A percentile compares a stretch with the other conserved stretches of the same genome.
Conservation (phyloP, 805 yeast species). For the Sugiyamaella mastotermitis region DNA sequence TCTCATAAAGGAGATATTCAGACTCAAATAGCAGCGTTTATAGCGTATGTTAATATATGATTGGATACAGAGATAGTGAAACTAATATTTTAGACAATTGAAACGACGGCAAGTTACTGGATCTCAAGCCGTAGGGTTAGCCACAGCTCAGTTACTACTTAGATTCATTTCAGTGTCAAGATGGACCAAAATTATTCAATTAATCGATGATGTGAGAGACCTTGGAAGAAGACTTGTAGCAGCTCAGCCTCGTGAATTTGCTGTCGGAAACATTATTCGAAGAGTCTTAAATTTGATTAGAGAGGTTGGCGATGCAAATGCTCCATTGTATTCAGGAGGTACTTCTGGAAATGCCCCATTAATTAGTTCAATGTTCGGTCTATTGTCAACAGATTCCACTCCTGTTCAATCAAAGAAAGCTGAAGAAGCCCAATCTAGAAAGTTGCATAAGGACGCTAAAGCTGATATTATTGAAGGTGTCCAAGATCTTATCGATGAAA, state of each 20-base stretch:
- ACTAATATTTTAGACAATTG: slow-evolving; percentile 30
- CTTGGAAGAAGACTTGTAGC: slow-evolving; percentile 60
- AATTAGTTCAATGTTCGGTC: slow-evolving; percentile 80
- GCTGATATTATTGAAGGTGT: slow-evolving; percentile 88
- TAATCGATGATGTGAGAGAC: slow-evolving; percentile 63
- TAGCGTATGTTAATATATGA: slow-evolving; percentile 20
- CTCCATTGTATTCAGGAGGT: slow-evolving; percentile 17
- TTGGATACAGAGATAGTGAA: background rate
- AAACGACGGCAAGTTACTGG: slow-evolving; percentile 83
- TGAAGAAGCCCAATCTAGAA: slow-evolving; percentile 10
- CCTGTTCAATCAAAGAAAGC: background rate
- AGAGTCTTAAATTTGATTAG: slow-evolving; percentile 81
- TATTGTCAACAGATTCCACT: slow-evolving; percentile 38
- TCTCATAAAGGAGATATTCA: slow-evolving; percentile 28
- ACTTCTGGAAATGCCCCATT: slow-evolving; percentile 35
- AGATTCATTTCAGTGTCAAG: slow-evolving; percentile 84
- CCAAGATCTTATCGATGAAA: slow-evolving; percentile 86
- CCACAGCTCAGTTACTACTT: slow-evolving; percentile 79
- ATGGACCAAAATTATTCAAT: slow-evolving; percentile 73
- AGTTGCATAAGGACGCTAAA: slow-evolving; percentile 52
- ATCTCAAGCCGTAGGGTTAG: slow-evolving; percentile 76
- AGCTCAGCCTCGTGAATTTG: slow-evolving; percentile 85
- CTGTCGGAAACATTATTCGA: slow-evolving; percentile 86
- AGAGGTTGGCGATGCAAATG: slow-evolving; percentile 66
- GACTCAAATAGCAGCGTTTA: slow-evolving; percentile 26